These are phyloP conservation scores for Lactarius evosmus DNA, from an alignment of 768 basidiomycete genomes.

Conservation along the genomic window DNA sequence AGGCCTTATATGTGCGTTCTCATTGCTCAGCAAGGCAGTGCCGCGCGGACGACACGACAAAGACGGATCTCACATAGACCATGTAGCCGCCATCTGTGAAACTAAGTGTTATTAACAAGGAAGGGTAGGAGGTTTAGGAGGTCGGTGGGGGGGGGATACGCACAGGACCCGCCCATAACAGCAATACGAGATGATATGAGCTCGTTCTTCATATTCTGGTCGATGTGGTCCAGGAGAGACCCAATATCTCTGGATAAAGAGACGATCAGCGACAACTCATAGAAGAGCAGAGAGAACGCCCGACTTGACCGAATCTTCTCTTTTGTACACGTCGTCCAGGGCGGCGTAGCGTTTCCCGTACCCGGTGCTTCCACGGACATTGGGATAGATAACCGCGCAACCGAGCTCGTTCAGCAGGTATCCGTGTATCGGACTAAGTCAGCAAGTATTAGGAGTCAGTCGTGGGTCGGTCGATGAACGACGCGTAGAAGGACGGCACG, in stretches of 20 bases:
- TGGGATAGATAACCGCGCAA: constrained; percentile 42
- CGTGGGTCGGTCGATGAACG: background rate
- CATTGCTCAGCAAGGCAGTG: background rate
- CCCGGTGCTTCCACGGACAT: constrained; percentile 43
- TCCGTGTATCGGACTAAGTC: constrained; percentile 34
- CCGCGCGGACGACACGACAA: background rate
- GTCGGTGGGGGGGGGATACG: constrained; percentile 9
- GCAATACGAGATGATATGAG: constrained; percentile 40
- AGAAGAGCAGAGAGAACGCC: background rate
- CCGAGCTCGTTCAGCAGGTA: constrained; percentile 44
- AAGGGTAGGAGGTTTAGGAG: background rate
- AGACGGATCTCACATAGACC: constrained; percentile 16
- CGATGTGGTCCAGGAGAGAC: constrained; percentile 38
- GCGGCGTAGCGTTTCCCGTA: constrained; percentile 43
- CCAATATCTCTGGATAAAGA: constrained; percentile 37
- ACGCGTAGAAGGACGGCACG: constrained; percentile 14
- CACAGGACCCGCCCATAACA: constrained; percentile 44
- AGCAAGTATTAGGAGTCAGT: background rate
- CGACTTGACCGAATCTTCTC: constrained; percentile 44
- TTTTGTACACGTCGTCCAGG: constrained; percentile 42
- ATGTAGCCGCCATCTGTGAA: constrained; percentile 23
- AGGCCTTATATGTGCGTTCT: constrained; percentile 32
- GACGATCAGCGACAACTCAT: background rate
- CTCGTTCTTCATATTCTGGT: constrained; percentile 35
- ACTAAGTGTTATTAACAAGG: background rate